phyloP scores from a whole-genome alignment of 345 rosid species.

The Salix exigua region DNA sequence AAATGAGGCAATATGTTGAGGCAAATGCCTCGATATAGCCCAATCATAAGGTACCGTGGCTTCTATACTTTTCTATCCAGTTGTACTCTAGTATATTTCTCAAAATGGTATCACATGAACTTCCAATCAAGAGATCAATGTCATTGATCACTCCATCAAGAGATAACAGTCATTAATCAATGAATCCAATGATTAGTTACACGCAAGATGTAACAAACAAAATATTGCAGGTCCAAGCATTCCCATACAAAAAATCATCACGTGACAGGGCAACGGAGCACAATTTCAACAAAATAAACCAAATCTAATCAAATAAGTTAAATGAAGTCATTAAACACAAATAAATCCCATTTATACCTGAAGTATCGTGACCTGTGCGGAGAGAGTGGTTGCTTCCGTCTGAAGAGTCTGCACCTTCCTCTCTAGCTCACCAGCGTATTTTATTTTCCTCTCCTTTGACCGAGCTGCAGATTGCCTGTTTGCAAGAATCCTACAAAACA shows the following conservation, averaged over 20 bases:
- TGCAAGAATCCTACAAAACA: constrained; percentile 65
- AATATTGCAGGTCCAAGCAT: not conserved
- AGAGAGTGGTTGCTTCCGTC: constrained; percentile 89
- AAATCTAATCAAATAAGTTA: not conserved
- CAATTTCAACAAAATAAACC: not conserved
- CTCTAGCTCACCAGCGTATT: constrained; percentile 84
- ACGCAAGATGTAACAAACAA: not conserved
- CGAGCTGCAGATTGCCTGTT: constrained; percentile 94
- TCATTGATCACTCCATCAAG: not conserved
- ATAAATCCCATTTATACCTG: constrained; percentile 45
- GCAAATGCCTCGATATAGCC: not conserved
- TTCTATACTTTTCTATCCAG: not conserved
- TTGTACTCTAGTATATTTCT: not conserved
- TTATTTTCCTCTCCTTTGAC: constrained; percentile 86
- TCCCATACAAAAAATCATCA: not conserved
- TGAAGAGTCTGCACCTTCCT: constrained; percentile 98
- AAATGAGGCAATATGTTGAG: not conserved
- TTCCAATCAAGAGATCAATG: not conserved
- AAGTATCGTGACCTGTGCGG: constrained; percentile 91
- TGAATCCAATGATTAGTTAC: not conserved
- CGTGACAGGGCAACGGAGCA: not conserved
- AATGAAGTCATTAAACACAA: not conserved
- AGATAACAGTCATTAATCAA: not conserved
- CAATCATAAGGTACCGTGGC: not conserved
- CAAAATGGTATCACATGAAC: not conserved